These are phyloP conservation scores for Stachybotrys chartarum DNA, from an alignment of 2,329 filamentous ascomycete genomes.

Conservation along the genomic window DNA sequence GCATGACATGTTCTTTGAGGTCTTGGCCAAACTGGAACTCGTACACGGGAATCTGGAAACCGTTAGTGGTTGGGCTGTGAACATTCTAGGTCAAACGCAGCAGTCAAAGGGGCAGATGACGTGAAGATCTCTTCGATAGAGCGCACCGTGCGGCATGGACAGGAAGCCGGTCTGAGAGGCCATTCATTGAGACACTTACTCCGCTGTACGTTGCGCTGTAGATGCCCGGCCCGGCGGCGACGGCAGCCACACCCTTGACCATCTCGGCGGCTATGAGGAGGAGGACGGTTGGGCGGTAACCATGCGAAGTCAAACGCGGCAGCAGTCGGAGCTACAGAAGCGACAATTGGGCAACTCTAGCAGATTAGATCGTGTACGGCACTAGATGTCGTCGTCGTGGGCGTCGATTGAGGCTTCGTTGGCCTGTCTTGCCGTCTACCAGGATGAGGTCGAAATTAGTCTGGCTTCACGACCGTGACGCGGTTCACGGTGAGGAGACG, in stretches of 20 bases:
- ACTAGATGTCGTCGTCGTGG: background rate
- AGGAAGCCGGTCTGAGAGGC: too few relatives aligned
- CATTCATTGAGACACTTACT: slow-evolving; percentile 35
- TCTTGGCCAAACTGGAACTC: slow-evolving; percentile 83
- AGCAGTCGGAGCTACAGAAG: background rate
- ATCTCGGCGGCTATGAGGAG: slow-evolving; percentile 24
- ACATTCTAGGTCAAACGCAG: too few relatives aligned
- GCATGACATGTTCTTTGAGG: slow-evolving; percentile 85
- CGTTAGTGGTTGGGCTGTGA: background rate
- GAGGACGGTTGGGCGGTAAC: background rate
- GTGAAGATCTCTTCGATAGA: too few relatives aligned
- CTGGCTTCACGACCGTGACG: slow-evolving; percentile 28
- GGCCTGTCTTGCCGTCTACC: background rate
- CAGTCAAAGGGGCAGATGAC: too few relatives aligned
- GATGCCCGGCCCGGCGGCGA: slow-evolving; percentile 38
- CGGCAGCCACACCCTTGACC: slow-evolving; percentile 33
- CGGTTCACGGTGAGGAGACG: slow-evolving; percentile 25
- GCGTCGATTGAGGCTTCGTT: background rate
- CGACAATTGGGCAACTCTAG: background rate
- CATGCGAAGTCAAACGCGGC: background rate
- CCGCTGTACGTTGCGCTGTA: slow-evolving; percentile 66
- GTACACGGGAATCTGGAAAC: slow-evolving; percentile 77
- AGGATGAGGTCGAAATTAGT: slow-evolving; percentile 14
- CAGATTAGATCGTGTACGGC: background rate
- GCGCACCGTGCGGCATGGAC: too few relatives aligned